Evolutionary conservation across 2,329 filamentous ascomycete genomes (phyloP).

Genomic region (Dothideomycetidae sp.): DNA sequence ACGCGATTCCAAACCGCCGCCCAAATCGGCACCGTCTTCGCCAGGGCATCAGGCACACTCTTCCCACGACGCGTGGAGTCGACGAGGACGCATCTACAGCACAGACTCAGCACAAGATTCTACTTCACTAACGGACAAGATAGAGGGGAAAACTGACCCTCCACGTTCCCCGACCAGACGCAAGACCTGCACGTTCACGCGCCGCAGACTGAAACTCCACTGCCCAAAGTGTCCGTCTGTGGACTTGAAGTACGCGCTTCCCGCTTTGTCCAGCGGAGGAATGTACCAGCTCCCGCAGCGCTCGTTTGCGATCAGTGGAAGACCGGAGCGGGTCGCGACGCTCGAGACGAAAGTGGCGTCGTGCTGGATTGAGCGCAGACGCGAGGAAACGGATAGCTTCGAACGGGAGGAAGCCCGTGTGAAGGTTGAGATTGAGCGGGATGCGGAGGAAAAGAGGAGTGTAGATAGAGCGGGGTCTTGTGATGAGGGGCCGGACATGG

Average conservation of each 20-base stretch:
- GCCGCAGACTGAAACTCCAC: conserved; percentile 76
- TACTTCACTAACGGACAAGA: conserved; percentile 1
- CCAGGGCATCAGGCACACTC: conserved; percentile 87
- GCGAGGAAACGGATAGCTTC: conserved; percentile 66
- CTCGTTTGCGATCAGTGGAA: conserved; percentile 82
- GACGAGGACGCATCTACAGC: conserved; percentile 59
- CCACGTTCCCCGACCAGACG: conserved; percentile 50
- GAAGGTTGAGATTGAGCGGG: conserved; percentile 53
- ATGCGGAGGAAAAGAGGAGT: conserved; percentile 40
- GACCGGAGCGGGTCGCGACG: conserved; percentile 40
- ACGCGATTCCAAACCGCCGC: conserved; percentile 69
- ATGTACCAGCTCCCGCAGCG: conserved; percentile 96
- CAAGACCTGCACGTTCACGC: conserved; percentile 73
- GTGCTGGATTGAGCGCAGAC: conserved; percentile 60
- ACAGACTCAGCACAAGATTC: conserved; percentile 1
- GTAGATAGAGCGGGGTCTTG: conserved; percentile 13
- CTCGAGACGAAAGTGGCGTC: conserved; percentile 62
- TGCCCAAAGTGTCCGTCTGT: conserved; percentile 86
- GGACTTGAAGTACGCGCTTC: conserved; percentile 90
- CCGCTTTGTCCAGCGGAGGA: conserved; percentile 45
- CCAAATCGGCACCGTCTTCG: conserved; percentile 91
- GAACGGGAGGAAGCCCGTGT: conserved; percentile 61
- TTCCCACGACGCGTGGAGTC: conserved; percentile 90
- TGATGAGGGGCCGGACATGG: not conserved
- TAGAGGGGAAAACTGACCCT: conserved; percentile 38